Evolutionary conservation across 495 filamentous ascomycete species (phyloP).

Genomic region (Cryomyces antarcticus): DNA sequence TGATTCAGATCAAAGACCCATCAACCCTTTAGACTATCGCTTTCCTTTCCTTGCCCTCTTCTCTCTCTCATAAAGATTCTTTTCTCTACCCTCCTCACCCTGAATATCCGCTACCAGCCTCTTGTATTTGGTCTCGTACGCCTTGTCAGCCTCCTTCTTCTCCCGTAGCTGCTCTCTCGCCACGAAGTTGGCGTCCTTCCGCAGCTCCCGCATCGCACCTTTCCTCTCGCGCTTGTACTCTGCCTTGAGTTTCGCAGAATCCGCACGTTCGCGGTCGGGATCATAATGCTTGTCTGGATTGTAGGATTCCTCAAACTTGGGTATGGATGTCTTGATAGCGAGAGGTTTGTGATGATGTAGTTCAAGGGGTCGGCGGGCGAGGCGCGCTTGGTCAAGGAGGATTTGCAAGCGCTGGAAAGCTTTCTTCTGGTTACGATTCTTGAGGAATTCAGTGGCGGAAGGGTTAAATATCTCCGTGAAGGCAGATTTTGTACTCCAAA

Average conservation of each 20-base stretch:
- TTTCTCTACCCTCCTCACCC: slow-evolving; percentile 70
- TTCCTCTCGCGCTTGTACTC: slow-evolving; percentile 92
- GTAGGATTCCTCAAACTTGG: slow-evolving; percentile 93
- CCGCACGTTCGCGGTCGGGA: slow-evolving; percentile 69
- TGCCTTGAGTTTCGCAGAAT: slow-evolving; percentile 54
- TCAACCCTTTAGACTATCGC: background rate
- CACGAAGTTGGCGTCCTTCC: slow-evolving; percentile 86
- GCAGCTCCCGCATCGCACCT: slow-evolving; percentile 79
- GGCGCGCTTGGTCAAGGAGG: slow-evolving; percentile 32
- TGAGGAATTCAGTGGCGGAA: slow-evolving; percentile 1
- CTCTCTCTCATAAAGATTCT: slow-evolving; percentile 75
- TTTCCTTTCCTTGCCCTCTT: slow-evolving; percentile 45
- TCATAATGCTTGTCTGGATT: slow-evolving; percentile 93
- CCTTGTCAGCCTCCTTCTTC: slow-evolving; percentile 73
- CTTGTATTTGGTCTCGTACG: slow-evolving; percentile 87
- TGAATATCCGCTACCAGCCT: slow-evolving; percentile 84
- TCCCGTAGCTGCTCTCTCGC: slow-evolving; percentile 69
- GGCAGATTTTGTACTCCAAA: slow-evolving; percentile 15
- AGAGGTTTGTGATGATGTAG: slow-evolving; percentile 80
- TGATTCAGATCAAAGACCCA: too few species aligned
- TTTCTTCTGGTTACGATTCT: slow-evolving; percentile 5
- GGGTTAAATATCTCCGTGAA: slow-evolving; percentile 16
- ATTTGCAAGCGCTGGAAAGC: slow-evolving; percentile 16
- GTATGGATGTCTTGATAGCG: slow-evolving; percentile 70
- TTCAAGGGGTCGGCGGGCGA: slow-evolving; percentile 52